Evolutionary conservation across 2,329 filamentous ascomycete genomes (phyloP), one percentile per base, ranked within the genome.

Genomic region (Penicillium sp.): DNA sequence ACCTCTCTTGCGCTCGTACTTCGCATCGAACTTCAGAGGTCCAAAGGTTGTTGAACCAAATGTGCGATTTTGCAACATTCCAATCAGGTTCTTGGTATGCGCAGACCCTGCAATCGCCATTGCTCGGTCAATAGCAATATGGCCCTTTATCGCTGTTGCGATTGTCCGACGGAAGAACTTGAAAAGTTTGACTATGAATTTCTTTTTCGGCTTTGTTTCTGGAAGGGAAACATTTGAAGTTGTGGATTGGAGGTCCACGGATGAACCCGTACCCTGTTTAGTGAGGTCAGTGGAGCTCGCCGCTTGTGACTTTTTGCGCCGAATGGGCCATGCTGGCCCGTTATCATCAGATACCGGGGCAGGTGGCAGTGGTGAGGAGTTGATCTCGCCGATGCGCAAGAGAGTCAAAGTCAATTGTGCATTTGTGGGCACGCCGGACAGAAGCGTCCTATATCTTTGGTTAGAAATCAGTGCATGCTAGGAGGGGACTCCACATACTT

Each of bases 341-440:
- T 78, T 72, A 11, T 72, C 60, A 3, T 67, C 57, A 10, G 77
- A 69, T 13, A 69, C 70, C 7, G 83, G 83, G 18, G 82, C 81
- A 14, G 83, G 86, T 0, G 90, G 90, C 0, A 95, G 73, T 0
- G 91, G 91, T 0, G 89, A 87, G 60, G 89, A 89, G 73, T 92
- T 92, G 16, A 84, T 84, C 72, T 95, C 91, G 40, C 90, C 90
- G 29, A 93, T 85, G 8, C 91, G 88, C 8, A 95, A 83, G 1
- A 95, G 80, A 0, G 91, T 94, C 31, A 95, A 78, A 0, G 90
- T 87, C 16, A 95, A 83, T 67, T 96, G 91, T 2, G 90, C 90
- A 65, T 95, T 94, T 1, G 90, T 96, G 0, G 91, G 91, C 0
- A 94, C 87, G 2, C 90, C 89, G 67, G 88, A 89, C 49, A 96